phyloP scores from a whole-genome alignment of 495 filamentous ascomycete species.

The Sabuloglossum arenarium region DNA sequence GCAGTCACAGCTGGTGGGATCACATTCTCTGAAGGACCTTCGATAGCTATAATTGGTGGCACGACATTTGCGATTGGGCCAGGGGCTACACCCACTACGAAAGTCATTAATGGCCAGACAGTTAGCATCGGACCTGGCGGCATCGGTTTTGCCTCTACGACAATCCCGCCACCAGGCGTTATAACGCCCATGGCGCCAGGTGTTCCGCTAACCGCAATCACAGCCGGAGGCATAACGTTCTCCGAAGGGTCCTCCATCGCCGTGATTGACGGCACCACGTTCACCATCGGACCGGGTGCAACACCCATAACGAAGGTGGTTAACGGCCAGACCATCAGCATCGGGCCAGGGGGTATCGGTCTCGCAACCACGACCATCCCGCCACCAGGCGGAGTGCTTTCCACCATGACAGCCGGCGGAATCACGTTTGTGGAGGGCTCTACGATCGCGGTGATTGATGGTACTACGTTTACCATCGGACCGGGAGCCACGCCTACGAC shows the following conservation, averaged over 20 bases:
- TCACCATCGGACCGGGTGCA: slow-evolving; percentile 17
- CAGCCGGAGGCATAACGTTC: slow-evolving; percentile 21
- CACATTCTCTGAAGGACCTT: slow-evolving; percentile 24
- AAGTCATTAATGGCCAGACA: not conserved
- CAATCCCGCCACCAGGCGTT: not conserved
- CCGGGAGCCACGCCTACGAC: slow-evolving; percentile 14
- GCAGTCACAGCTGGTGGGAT: slow-evolving; percentile 25
- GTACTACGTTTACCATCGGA: slow-evolving; percentile 23
- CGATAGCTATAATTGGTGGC: slow-evolving; percentile 22
- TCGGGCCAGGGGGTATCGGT: slow-evolving; percentile 23
- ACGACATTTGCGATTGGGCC: not conserved
- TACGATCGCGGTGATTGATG: slow-evolving; percentile 22
- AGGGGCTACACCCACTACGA: not conserved
- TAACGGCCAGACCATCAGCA: slow-evolving; percentile 23
- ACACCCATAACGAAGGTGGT: slow-evolving; percentile 19
- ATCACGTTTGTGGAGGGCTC: slow-evolving; percentile 25
- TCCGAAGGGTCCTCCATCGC: slow-evolving; percentile 20
- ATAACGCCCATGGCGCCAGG: too few species aligned
- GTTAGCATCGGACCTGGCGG: not conserved
- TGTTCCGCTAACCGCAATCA: slow-evolving; percentile 12
- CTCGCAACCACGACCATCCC: slow-evolving; percentile 20
- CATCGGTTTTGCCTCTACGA: not conserved
- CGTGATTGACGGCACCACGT: slow-evolving; percentile 25
- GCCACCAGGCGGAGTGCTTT: slow-evolving; percentile 10
- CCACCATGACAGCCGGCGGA: slow-evolving; percentile 24